Percentiles rank a stretch among this genome's conserved stretches.
These are phyloP conservation scores for Breviolum minutum DNA, from an alignment of 73 alveolate species.

Conservation along the genomic window DNA sequence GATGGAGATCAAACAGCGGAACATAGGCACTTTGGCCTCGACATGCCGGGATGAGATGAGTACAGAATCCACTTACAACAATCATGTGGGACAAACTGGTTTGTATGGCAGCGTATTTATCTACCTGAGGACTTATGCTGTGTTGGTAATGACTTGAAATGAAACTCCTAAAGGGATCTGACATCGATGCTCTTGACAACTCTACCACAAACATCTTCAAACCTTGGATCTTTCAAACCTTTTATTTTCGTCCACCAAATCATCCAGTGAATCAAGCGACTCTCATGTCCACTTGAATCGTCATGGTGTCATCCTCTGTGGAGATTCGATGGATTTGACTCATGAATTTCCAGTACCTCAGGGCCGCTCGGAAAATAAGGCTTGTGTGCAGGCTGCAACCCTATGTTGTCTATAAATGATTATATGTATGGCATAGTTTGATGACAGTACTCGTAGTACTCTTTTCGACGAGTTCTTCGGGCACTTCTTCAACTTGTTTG, in stretches of 20 bases:
- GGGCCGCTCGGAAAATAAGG: not conserved
- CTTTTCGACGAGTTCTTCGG: not conserved
- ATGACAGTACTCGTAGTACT: not conserved
- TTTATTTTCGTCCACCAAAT: not conserved
- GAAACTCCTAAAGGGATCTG: not conserved
- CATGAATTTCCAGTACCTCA: slow-evolving; percentile 90
- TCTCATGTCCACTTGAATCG: slow-evolving; percentile 39
- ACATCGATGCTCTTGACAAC: not conserved
- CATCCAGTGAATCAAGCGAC: not conserved
- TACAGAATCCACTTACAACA: too few species aligned
- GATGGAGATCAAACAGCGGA: slow-evolving; percentile 69
- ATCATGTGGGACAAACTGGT: too few species aligned
- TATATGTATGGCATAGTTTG: not conserved
- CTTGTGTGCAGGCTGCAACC: not conserved
- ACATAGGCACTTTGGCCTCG: slow-evolving; percentile 89
- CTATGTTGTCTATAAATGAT: not conserved
- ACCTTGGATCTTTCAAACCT: too few species aligned
- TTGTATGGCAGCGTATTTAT: too few species aligned
- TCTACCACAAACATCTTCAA: not conserved
- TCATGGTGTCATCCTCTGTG: not conserved
- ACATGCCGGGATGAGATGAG: not conserved
- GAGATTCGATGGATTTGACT: slow-evolving; percentile 57
- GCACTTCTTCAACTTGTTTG: too few species aligned
- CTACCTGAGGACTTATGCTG: not conserved
- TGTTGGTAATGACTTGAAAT: not conserved